Percentiles rank a stretch among this genome's conserved stretches.
Evolutionary conservation across 129 eudicot species (phyloP).

Genomic region (Logfia minima): DNA sequence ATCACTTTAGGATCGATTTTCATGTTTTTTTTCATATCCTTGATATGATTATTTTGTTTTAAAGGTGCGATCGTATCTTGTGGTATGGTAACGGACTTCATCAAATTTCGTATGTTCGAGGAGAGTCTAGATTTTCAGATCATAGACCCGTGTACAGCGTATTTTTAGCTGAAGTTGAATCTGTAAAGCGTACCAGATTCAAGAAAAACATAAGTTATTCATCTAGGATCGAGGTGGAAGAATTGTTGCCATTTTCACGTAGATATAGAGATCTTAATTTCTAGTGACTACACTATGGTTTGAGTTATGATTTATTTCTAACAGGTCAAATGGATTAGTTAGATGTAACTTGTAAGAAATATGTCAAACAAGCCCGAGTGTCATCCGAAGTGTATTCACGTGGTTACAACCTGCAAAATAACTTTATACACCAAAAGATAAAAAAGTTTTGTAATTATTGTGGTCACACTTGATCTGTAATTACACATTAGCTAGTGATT

Average conservation of each 20-base stretch:
- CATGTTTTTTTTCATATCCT: background rate
- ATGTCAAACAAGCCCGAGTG: background rate
- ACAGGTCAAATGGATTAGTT: background rate
- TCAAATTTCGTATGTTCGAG: constrained; percentile 78
- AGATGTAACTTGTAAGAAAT: background rate
- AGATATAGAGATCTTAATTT: constrained; percentile 42
- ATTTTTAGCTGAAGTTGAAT: constrained; percentile 81
- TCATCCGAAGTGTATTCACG: background rate
- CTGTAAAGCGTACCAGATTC: constrained; percentile 43
- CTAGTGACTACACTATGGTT: constrained; percentile 26
- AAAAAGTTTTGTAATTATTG: no score
- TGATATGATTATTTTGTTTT: constrained; percentile 15
- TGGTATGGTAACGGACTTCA: constrained; percentile 81
- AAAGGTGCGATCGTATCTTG: constrained; percentile 96
- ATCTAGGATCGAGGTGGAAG: constrained; percentile 79
- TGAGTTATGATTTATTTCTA: background rate
- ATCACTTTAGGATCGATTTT: background rate
- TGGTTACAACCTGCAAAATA: no score
- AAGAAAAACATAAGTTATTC: constrained; percentile 61
- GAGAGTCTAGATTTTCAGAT: constrained; percentile 87
- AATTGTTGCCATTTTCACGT: constrained; percentile 61
- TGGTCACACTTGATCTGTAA: no score
- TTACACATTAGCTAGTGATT: no score
- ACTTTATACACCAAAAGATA: no score
- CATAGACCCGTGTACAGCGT: constrained; percentile 82